Percentiles rank a stretch among this genome's conserved stretches.
Evolutionary conservation across 441 rosid genomes (phyloP).

Genomic region (Gossypium davidsonii): DNA sequence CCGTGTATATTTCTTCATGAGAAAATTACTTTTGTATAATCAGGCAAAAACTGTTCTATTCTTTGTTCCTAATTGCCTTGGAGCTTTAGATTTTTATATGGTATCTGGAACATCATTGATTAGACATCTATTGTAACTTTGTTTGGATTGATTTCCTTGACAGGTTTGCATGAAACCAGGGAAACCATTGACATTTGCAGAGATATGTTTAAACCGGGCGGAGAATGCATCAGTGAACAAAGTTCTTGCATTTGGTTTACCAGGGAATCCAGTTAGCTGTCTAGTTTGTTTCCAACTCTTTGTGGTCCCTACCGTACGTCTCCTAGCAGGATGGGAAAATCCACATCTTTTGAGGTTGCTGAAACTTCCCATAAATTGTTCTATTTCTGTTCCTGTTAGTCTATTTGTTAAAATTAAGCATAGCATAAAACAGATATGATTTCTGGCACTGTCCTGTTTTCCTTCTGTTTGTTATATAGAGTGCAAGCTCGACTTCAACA

Average conservation of each 20-base stretch:
- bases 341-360: slow-evolving; percentile 66
- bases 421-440: not conserved
- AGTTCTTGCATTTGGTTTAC: slow-evolving; percentile 88
- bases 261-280: slow-evolving; percentile 97
- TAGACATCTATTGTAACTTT: slow-evolving; percentile 12
- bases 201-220: slow-evolving; percentile 36
- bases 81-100: not conserved
- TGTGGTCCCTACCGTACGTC: slow-evolving; percentile 72
- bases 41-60: not conserved
- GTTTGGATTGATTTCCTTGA: slow-evolving; percentile 17
- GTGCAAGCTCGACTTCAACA: slow-evolving; percentile 65
- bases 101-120: slow-evolving; percentile 15
- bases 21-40: not conserved
- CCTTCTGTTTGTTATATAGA: slow-evolving; percentile 34
- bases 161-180: slow-evolving; percentile 96
- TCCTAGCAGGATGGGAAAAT: slow-evolving; percentile 80
- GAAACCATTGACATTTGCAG: slow-evolving; percentile 88
- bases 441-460: not conserved
- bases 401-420: not conserved
- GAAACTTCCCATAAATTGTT: slow-evolving; percentile 23
- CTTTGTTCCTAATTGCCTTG: not conserved
- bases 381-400: not conserved
- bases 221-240: slow-evolving; percentile 31
- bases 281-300: slow-evolving; percentile 85
- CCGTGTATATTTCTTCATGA: not conserved